Evolutionary conservation across 2,329 filamentous ascomycete species (phyloP).

Genomic region (Aspergillus calidoustus): DNA sequence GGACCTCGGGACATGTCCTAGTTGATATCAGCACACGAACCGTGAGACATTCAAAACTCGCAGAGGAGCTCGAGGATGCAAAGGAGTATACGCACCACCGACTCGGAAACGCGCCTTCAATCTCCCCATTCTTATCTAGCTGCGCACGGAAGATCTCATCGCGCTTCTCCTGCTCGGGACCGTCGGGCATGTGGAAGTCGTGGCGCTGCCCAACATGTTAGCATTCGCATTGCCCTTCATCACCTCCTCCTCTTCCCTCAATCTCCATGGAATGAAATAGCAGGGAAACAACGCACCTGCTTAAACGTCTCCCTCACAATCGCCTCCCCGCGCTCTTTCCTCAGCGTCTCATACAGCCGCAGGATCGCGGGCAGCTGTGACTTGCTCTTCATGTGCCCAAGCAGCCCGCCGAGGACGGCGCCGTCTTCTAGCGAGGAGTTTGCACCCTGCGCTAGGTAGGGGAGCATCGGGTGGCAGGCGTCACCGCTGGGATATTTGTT

Average conservation of each 20-base stretch:
- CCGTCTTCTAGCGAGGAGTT: constrained; percentile 72
- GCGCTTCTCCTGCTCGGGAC: constrained; percentile 61
- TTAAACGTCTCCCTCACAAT: constrained; percentile 68
- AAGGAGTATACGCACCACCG: constrained; percentile 51
- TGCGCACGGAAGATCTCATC: constrained; percentile 63
- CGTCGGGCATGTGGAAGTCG: constrained; percentile 59
- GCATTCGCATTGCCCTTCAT: background rate
- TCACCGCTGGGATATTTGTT: constrained; percentile 51
- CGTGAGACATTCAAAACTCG: no score
- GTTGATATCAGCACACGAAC: background rate
- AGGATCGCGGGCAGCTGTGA: constrained; percentile 49
- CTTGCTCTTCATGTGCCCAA: constrained; percentile 56
- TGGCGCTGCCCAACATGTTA: constrained; percentile 44
- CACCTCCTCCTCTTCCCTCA: no score
- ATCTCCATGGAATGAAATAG: background rate
- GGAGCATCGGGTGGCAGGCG: constrained; percentile 67
- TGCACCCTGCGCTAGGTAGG: constrained; percentile 68
- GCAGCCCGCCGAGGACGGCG: constrained; percentile 64
- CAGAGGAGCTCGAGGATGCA: background rate
- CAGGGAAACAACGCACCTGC: constrained; percentile 28
- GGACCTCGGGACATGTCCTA: constrained; percentile 64
- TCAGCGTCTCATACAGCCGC: constrained; percentile 50
- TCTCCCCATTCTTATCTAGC: constrained; percentile 52
- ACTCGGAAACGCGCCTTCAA: constrained; percentile 63
- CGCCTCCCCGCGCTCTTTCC: constrained; percentile 55